Percentiles rank a stretch among this genome's conserved stretches.
Evolutionary conservation across 495 filamentous ascomycete species (phyloP).

Genomic region (Trichoderma erinaceum): DNA sequence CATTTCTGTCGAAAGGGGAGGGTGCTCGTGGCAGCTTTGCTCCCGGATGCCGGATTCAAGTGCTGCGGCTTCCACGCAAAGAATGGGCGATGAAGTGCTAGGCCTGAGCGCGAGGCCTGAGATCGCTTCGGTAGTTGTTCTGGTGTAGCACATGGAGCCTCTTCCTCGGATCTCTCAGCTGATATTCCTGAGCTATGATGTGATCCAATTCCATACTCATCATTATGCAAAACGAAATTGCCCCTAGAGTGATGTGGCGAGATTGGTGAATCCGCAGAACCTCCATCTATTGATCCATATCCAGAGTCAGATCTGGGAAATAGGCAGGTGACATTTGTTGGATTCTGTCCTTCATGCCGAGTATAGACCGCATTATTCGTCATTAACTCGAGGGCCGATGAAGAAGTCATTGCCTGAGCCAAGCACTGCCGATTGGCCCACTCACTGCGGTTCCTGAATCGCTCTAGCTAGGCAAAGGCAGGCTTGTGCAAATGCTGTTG

Average conservation of each 20-base stretch:
- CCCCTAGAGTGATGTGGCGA: not conserved
- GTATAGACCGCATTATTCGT: not conserved
- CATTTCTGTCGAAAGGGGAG: not conserved
- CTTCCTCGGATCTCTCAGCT: not conserved
- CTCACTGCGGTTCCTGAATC: not conserved
- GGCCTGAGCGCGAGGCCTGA: not conserved
- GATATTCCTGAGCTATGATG: not conserved
- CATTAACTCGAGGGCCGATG: not conserved
- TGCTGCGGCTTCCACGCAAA: constrained; percentile 3
- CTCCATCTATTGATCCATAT: not conserved
- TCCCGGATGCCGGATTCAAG: not conserved
- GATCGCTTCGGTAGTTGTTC: not conserved
- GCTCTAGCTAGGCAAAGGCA: not conserved
- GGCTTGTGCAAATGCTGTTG: not conserved
- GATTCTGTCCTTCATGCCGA: not conserved
- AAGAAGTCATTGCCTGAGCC: constrained; percentile 2
- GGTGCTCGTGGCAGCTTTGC: not conserved
- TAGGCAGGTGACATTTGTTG: constrained; percentile 6
- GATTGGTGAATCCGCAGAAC: not conserved
- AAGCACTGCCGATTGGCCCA: not conserved
- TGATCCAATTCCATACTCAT: not conserved
- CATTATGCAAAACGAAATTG: not conserved
- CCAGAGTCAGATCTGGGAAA: constrained; percentile 2
- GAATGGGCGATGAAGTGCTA: not conserved
- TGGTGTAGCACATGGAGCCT: not conserved